A percentile compares a stretch with the other conserved stretches of the same genome.
Evolutionary conservation across 2,329 filamentous ascomycete species (phyloP).

Genomic region (Botrytis paeoniae): DNA sequence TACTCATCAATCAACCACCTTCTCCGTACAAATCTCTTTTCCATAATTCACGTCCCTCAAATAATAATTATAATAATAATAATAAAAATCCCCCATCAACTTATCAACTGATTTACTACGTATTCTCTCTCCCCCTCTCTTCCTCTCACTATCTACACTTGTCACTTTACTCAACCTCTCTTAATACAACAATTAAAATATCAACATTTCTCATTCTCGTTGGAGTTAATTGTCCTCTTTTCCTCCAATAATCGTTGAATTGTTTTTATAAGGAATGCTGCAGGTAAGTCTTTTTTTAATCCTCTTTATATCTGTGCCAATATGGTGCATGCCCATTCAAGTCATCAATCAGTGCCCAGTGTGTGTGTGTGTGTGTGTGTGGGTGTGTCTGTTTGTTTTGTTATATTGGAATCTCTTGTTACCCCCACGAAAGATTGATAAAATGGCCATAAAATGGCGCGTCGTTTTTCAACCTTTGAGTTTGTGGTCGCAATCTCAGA

Average conservation of each 20-base stretch:
- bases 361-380: neutral
- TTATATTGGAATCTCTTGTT: neutral
- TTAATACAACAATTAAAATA: neutral
- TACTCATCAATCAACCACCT: neutral
- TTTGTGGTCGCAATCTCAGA: neutral
- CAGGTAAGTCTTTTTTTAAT: constrained; percentile 34
- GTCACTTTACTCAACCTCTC: neutral
- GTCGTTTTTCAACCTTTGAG: neutral
- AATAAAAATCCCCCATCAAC: neutral
- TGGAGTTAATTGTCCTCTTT: neutral
- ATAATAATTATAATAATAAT: neutral
- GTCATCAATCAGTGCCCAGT: neutral
- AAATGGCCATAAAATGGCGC: constrained; percentile 13
- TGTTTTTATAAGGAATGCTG: constrained; percentile 33
- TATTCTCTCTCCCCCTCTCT: neutral
- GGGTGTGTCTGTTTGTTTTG: neutral
- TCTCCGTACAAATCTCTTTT: neutral
- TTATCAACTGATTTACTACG: neutral
- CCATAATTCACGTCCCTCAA: neutral
- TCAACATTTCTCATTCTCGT: neutral
- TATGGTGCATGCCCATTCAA: neutral
- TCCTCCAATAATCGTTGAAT: neutral
- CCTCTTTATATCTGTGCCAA: constrained; percentile 12
- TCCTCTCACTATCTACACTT: neutral
- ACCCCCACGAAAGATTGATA: constrained; percentile 9